phyloP scores from a whole-genome alignment of 306 rosid species.

The Ziziphus jujuba region DNA sequence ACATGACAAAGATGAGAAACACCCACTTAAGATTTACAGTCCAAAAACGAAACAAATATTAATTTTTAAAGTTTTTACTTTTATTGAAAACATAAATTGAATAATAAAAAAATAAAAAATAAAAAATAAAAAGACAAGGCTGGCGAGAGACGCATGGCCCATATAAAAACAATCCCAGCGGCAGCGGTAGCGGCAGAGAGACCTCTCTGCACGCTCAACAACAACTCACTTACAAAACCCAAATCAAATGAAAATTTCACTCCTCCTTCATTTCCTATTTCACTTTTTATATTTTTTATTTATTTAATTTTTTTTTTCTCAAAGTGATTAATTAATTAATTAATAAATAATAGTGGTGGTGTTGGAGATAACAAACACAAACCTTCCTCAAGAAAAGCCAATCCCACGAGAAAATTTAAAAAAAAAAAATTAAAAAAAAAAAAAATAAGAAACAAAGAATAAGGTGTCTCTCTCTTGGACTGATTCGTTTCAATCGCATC shows the following conservation, averaged over 20 bases:
- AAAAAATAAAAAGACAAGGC: constrained; percentile 31
- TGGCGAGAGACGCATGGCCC: constrained; percentile 55
- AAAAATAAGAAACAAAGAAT: constrained; percentile 40
- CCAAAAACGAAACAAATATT: no score
- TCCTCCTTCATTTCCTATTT: neutral
- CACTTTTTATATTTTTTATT: neutral
- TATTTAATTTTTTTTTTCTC: neutral
- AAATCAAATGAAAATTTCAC: constrained; percentile 26
- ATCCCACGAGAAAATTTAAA: constrained; percentile 50
- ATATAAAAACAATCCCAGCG: constrained; percentile 48
- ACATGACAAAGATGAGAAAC: no score
- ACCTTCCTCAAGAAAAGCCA: constrained; percentile 49
- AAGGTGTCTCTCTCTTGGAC: constrained; percentile 76
- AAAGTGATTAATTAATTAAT: neutral
- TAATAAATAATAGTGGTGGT: constrained; percentile 8
- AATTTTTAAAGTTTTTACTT: no score
- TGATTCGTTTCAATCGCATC: constrained; percentile 78
- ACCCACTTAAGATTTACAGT: no score
- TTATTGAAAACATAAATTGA: neutral
- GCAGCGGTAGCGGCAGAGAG: constrained; percentile 41
- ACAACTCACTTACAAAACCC: constrained; percentile 23
- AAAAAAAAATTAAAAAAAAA: constrained; percentile 16
- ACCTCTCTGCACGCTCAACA: constrained; percentile 42
- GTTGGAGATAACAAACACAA: constrained; percentile 41
- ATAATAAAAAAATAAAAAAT: neutral